phyloP scores from a whole-genome alignment of 345 rosid genomes.

The Bruguiera parviflora region DNA sequence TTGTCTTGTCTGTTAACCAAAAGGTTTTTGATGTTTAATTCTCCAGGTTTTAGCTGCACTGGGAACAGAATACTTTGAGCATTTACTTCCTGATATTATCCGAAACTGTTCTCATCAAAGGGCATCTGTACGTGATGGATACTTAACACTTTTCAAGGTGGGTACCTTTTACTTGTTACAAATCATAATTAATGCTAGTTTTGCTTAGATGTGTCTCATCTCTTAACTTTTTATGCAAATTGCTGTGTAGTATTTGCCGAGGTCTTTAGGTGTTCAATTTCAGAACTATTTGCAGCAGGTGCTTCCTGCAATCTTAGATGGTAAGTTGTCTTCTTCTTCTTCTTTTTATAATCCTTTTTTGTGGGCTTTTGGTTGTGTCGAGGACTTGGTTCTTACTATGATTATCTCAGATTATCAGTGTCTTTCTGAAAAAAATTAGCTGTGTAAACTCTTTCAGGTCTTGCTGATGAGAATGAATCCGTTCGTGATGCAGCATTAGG shows the following conservation, averaged over 20 bases:
- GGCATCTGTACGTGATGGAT: constrained; percentile 97
- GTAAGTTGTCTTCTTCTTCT: constrained; percentile 29
- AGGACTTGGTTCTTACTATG: neutral
- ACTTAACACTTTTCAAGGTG: constrained; percentile 95
- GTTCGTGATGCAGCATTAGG: constrained; percentile 99
- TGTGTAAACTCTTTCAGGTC: constrained; percentile 49
- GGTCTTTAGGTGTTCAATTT: constrained; percentile 89
- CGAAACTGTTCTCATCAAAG: constrained; percentile 89
- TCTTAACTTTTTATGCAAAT: constrained; percentile 6
- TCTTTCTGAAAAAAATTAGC: constrained; percentile 16
- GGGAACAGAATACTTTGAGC: constrained; percentile 77
- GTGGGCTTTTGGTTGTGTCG: constrained; percentile 8
- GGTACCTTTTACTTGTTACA: neutral
- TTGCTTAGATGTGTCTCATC: neutral
- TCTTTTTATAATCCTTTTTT: constrained; percentile 3
- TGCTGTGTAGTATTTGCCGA: constrained; percentile 73
- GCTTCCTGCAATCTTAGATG: constrained; percentile 93
- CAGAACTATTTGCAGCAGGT: constrained; percentile 94
- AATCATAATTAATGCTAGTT: constrained; percentile 1
- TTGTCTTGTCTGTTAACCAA: neutral
- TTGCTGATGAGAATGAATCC: constrained; percentile 98
- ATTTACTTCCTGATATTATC: constrained; percentile 82
- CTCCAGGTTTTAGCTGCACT: constrained; percentile 91
- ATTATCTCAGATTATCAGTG: neutral
- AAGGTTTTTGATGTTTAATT: constrained; percentile 6